Conservation (phyloP, 345 rosid genomes). For the Populus davidiana region DNA sequence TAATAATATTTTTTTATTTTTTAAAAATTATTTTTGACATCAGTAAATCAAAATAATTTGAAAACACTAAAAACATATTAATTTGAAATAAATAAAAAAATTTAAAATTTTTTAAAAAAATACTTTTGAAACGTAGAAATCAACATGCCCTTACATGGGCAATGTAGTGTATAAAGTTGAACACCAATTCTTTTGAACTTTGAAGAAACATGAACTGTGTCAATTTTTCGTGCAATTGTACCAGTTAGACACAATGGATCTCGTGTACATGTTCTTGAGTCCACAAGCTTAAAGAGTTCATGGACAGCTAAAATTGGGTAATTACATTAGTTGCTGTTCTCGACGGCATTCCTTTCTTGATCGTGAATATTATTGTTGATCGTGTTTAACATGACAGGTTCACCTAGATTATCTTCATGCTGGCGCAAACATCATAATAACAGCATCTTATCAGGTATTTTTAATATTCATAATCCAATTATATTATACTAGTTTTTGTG, state of each 20-base stretch:
- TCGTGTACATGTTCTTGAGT: background rate
- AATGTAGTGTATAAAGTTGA: background rate
- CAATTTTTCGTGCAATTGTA: background rate
- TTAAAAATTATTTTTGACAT: no score
- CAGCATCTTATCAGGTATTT: conserved; percentile 83
- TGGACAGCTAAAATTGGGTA: background rate
- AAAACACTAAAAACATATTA: no score
- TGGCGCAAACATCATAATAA: conserved; percentile 72
- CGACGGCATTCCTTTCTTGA: background rate
- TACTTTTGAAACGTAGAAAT: no score
- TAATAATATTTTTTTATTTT: no score
- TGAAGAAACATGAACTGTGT: background rate
- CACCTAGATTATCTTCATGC: conserved; percentile 87
- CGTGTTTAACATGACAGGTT: conserved; percentile 43
- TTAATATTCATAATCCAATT: background rate
- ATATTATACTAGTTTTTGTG: background rate
- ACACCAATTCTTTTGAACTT: background rate
- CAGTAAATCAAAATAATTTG: no score
- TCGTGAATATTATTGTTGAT: background rate
- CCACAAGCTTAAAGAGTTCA: background rate
- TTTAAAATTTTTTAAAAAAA: no score
- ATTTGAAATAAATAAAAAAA: no score
- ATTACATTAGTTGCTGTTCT: background rate
- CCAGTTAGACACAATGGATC: background rate
- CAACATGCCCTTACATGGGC: no score